A percentile compares a stretch with the other conserved stretches of the same genome.
Conservation (phyloP, 164 flowering plant species). For the Macadamia tetraphylla region DNA sequence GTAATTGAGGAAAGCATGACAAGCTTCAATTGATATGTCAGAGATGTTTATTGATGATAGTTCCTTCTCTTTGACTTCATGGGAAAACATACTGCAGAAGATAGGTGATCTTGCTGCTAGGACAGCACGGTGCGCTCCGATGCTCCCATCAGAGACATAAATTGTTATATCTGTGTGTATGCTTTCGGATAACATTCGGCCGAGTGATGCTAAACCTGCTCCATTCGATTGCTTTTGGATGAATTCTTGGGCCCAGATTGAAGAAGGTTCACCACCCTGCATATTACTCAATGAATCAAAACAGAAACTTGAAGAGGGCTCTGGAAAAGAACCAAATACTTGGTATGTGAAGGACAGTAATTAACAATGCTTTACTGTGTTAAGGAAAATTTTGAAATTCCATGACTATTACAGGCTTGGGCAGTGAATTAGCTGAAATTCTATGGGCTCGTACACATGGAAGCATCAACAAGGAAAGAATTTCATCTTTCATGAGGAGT, state of each 20-base stretch:
- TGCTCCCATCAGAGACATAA: constrained; percentile 68
- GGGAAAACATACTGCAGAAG: constrained; percentile 86
- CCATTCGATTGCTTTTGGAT: constrained; percentile 33
- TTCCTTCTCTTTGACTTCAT: constrained; percentile 84
- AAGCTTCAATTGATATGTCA: constrained; percentile 79
- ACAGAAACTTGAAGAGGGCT: background rate
- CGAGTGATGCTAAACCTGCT: constrained; percentile 52
- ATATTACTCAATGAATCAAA: background rate
- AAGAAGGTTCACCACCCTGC: constrained; percentile 75
- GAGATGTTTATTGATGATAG: constrained; percentile 67
- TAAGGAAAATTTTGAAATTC: too few species aligned
- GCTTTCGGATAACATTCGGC: constrained; percentile 73
- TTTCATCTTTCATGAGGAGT: too few species aligned
- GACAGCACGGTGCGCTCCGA: constrained; percentile 78
- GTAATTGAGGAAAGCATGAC: constrained; percentile 69
- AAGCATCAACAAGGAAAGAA: too few species aligned
- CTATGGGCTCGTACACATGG: too few species aligned
- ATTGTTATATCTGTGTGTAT: constrained; percentile 82
- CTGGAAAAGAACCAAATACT: background rate
- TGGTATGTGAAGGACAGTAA: too few species aligned
- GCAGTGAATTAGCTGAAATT: too few species aligned
- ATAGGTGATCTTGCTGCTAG: constrained; percentile 86
- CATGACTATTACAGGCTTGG: too few species aligned
- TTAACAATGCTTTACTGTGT: too few species aligned
- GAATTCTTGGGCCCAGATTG: constrained; percentile 67